These are phyloP conservation scores for Ceratobasidium sp. DNA, from an alignment of 1,284 basidiomycete genomes.

Conservation along the genomic window DNA sequence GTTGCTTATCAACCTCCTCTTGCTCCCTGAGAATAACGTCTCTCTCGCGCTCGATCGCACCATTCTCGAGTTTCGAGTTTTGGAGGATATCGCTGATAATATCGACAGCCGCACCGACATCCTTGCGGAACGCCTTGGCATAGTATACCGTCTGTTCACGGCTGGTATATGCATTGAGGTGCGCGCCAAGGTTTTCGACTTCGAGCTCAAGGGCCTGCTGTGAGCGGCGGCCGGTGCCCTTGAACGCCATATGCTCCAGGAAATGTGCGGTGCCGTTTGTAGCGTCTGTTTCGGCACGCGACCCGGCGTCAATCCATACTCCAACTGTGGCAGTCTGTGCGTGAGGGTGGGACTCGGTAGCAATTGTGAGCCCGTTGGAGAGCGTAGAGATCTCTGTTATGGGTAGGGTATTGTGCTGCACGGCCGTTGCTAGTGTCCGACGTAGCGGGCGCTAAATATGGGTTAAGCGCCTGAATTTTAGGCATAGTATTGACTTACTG, in stretches of 20 bases:
- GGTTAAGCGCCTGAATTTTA: conserved; percentile 10
- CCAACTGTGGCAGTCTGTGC: conserved; percentile 99
- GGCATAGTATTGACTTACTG: conserved; percentile 7
- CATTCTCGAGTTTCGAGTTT: conserved; percentile 92
- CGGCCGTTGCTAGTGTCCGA: conserved; percentile 38
- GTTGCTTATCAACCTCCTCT: conserved; percentile 99
- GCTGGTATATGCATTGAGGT: conserved; percentile 98
- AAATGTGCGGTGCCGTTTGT: conserved; percentile 99
- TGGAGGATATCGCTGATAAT: conserved; percentile 99
- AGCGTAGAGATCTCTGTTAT: conserved; percentile 90
- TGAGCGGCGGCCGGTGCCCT: conserved; percentile 90
- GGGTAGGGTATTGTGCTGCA: conserved; percentile 59
- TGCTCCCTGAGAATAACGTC: conserved; percentile 98
- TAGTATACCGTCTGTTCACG: conserved; percentile 99
- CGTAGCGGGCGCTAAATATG: conserved; percentile 22
- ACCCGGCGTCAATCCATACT: conserved; percentile 99
- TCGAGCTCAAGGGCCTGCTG: conserved; percentile 96
- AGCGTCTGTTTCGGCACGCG: conserved; percentile 92
- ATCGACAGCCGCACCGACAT: conserved; percentile 91
- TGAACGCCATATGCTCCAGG: conserved; percentile 97
- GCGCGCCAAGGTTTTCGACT: conserved; percentile 98
- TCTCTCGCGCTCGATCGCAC: conserved; percentile 94
- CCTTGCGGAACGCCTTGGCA: conserved; percentile 98
- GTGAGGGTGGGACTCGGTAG: conserved; percentile 91
- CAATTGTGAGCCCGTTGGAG: conserved; percentile 91